A percentile compares a stretch with the other conserved stretches of the same genome.
Evolutionary conservation across 2,329 filamentous ascomycete genomes (phyloP).

Genomic region (Penicillium digitatum): DNA sequence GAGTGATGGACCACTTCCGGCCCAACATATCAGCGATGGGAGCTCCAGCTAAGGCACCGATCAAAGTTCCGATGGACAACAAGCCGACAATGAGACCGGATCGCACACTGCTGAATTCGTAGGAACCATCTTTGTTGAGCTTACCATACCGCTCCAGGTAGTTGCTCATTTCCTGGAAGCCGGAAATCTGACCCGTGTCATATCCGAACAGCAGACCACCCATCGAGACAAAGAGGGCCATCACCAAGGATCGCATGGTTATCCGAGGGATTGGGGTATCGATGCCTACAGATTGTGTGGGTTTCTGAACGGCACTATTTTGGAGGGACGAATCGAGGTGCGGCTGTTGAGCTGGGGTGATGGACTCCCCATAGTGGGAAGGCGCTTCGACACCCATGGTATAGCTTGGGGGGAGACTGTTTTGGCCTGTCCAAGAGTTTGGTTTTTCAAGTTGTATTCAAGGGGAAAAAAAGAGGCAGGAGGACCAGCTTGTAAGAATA

Average conservation of each 20-base stretch:
- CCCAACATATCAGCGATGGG: conserved; percentile 43
- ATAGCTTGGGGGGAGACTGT: neutral
- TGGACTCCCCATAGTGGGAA: conserved; percentile 31
- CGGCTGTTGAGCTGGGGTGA: conserved; percentile 28
- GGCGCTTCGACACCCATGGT: conserved; percentile 32
- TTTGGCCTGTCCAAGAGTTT: neutral
- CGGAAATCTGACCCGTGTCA: conserved; percentile 46
- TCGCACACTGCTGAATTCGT: conserved; percentile 39
- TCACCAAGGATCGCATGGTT: conserved; percentile 37
- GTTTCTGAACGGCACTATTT: conserved; percentile 22
- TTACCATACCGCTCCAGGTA: conserved; percentile 42
- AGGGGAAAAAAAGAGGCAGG: neutral
- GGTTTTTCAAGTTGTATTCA: neutral
- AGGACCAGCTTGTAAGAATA: conserved; percentile 3
- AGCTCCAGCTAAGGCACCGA: conserved; percentile 41
- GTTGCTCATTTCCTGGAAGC: conserved; percentile 43
- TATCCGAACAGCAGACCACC: conserved; percentile 46
- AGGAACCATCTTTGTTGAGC: conserved; percentile 27
- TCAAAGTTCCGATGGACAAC: conserved; percentile 44
- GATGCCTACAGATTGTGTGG: conserved; percentile 18
- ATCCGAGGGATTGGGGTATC: conserved; percentile 34
- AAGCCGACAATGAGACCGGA: conserved; percentile 43
- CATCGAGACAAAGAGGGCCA: conserved; percentile 47
- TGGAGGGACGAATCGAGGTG: conserved; percentile 24
- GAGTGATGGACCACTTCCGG: conserved; percentile 41